Conservation (phyloP, 1,139 yeast species). For the Casaregolazyma lundiana region DNA sequence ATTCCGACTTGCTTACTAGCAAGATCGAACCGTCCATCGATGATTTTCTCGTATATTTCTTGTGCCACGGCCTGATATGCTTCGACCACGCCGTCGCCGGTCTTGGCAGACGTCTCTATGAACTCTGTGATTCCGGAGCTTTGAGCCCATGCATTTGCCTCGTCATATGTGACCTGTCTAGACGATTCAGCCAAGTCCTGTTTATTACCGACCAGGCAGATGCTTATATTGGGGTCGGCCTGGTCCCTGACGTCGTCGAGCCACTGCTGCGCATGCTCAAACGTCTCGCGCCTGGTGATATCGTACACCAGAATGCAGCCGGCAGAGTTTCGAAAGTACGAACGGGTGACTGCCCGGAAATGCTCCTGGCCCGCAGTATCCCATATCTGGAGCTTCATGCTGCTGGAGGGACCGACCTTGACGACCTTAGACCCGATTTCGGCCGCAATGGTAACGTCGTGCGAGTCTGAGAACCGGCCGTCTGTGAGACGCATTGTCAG, state of each 20-base stretch:
- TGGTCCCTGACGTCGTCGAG: slow-evolving; percentile 75
- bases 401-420: slow-evolving; percentile 26
- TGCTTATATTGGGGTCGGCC: slow-evolving; percentile 65
- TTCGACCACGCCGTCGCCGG: slow-evolving; percentile 82
- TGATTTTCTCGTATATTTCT: slow-evolving; percentile 43
- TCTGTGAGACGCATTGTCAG: slow-evolving; percentile 35
- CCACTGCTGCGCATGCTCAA: slow-evolving; percentile 34
- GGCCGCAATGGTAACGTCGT: slow-evolving; percentile 37
- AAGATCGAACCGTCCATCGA: slow-evolving; percentile 30
- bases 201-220: slow-evolving; percentile 87
- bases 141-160: slow-evolving; percentile 75
- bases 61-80: slow-evolving; percentile 84
- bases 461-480: slow-evolving; percentile 33
- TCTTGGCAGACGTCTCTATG: slow-evolving; percentile 89
- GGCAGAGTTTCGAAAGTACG: slow-evolving; percentile 79
- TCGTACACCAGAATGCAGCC: slow-evolving; percentile 82
- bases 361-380: slow-evolving; percentile 98
- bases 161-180: slow-evolving; percentile 72
- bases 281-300: slow-evolving; percentile 67
- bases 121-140: slow-evolving; percentile 86
- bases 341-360: slow-evolving; percentile 80
- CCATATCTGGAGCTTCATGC: slow-evolving; percentile 30
- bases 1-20: slow-evolving; percentile 30
- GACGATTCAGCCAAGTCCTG: slow-evolving; percentile 61
- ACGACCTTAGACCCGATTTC: slow-evolving; percentile 36